Conservation (phyloP, 1,284 basidiomycete species). For the Cryptococcus depauperatus region DNA sequence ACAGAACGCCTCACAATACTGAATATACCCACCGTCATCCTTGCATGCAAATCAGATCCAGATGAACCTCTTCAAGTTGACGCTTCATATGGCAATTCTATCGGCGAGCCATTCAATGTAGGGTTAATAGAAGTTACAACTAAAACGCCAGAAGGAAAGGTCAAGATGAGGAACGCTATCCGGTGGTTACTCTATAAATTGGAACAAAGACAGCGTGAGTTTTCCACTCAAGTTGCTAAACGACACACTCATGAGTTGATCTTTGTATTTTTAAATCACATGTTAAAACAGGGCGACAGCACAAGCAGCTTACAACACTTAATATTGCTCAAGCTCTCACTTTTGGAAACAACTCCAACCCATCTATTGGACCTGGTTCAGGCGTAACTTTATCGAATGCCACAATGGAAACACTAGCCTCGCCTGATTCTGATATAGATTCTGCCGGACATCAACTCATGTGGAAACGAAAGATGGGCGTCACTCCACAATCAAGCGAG, state of each 20-base stretch:
- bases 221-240: neutral
- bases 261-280: neutral
- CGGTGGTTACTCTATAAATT: constrained; percentile 41
- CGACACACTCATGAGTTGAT: neutral
- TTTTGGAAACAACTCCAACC: neutral
- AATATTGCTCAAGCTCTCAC: neutral
- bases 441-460: constrained; percentile 17
- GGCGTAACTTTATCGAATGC: neutral
- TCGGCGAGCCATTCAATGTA: constrained; percentile 42
- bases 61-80: constrained; percentile 24
- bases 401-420: neutral
- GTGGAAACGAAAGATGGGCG: constrained; percentile 12
- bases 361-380: too few species aligned
- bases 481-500: neutral
- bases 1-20: constrained; percentile 11
- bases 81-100: constrained; percentile 36
- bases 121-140: constrained; percentile 43
- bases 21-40: constrained; percentile 34
- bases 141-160: constrained; percentile 33
- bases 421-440: constrained; percentile 18
- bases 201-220: constrained; percentile 36
- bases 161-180: constrained; percentile 43
- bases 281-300: neutral
- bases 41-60: constrained; percentile 44
- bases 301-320: neutral